Evolutionary conservation across 1,139 yeast genomes (phyloP).

Genomic region (Candida sp.): DNA sequence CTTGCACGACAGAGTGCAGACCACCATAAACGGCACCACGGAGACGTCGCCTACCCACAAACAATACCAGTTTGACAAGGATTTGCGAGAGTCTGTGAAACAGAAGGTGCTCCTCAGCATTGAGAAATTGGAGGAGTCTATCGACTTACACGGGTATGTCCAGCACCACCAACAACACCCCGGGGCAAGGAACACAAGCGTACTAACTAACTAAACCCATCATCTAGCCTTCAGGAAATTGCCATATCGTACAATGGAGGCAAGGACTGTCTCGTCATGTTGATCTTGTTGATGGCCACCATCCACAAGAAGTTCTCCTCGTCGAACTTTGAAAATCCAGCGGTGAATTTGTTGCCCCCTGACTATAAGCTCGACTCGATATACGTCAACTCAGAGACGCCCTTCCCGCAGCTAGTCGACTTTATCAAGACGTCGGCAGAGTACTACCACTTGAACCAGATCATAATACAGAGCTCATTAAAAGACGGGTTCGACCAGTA

Average conservation of each 20-base stretch:
- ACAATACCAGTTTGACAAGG: constrained; percentile 24
- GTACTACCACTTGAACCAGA: constrained; percentile 49
- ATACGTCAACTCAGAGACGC: constrained; percentile 69
- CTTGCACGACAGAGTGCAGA: constrained; percentile 33
- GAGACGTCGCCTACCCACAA: constrained; percentile 11
- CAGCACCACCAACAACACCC: too few relatives aligned
- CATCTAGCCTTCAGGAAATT: constrained; percentile 49
- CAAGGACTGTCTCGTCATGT: constrained; percentile 87
- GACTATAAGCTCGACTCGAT: constrained; percentile 57
- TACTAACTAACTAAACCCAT: constrained; percentile 18
- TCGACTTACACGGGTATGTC: constrained; percentile 39
- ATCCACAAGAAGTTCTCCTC: constrained; percentile 39
- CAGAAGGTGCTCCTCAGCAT: constrained; percentile 33
- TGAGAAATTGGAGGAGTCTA: constrained; percentile 31
- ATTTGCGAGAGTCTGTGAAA: constrained; percentile 32
- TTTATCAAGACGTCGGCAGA: constrained; percentile 49
- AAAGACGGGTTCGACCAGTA: constrained; percentile 70
- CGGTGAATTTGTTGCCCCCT: constrained; percentile 21
- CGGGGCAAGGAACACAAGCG: too few relatives aligned
- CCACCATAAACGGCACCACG: constrained; percentile 20
- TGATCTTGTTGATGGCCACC: constrained; percentile 66
- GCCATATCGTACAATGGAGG: constrained; percentile 91
- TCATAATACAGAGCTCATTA: constrained; percentile 51
- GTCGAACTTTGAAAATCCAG: constrained; percentile 11
- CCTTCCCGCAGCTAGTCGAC: constrained; percentile 61